Base-by-base conservation (phyloP, 176 grass and related monocot genomes). In the Lolium perenne region DNA sequence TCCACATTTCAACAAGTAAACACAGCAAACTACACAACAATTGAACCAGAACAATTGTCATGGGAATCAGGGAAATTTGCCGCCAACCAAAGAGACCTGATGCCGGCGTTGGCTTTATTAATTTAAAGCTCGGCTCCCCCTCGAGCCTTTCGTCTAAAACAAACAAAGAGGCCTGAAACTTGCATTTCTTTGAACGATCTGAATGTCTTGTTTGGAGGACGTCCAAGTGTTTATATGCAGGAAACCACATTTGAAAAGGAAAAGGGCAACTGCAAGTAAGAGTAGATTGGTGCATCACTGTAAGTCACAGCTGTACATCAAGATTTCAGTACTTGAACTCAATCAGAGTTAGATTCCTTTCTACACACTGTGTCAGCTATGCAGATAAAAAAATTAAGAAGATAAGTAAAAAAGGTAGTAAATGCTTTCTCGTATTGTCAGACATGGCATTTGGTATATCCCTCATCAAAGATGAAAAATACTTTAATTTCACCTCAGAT, bases 341-440 rank as follows among this genome's bases (percentile, higher is more conserved):
- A 21, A 71, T 72, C 55, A 77, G 17, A 32, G 54, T 46, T n/a
- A 63, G 32, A 86, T 54, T 50, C 71, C 71, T 50, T 82, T 45
- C 23, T 62, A 82, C 17, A 46, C 32, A 63, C 78, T 79, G 53
- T 83, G 23, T 78, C 74, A 86, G 84, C 74, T 87, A 74, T 79
- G 57, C 25, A 71, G 80, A 87, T 83, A 66, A 83, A 81, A 81
- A 82, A 74, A 57, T 46, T 89, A 35, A 81, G 76, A 63, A 65
- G 43, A 77, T 77, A 46, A 81, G 6, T 17, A 38, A 61, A 21
- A 62, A 66, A 82, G 48, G 57, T 35, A 35, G 4, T 76, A 81
- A 61, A 66, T 82, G 78, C 74, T 56, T 25, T 55, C 89, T 75
- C 32, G 32, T 35, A 35, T 35, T 35, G 3, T 35, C 32, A 35